Evolutionary conservation across 2,329 filamentous ascomycete species (phyloP), one percentile per base, ranked within the genome.

Genomic region (Hirsutella minnesotensis): DNA sequence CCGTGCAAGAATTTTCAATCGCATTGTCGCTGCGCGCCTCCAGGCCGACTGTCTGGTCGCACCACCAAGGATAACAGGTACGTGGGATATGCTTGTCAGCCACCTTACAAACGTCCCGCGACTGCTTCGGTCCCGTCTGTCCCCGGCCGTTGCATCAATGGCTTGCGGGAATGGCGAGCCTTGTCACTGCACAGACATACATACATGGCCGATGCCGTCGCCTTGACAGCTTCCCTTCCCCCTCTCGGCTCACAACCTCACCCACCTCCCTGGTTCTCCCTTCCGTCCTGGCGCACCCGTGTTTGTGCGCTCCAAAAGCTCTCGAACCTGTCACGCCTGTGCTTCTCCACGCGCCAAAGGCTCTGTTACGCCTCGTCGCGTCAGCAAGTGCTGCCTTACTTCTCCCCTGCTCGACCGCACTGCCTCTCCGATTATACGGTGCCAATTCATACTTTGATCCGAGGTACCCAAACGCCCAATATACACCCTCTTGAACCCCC

Each of bases 401-500:
- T 40, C 46, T 44, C 41, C 44, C 31, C 27, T 41, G 35, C 41
- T 35, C 16, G 19, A 22, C 27, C 15, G 29, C 15, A 29, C 22
- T 33, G 18, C 22, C 18, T 35, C 12, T 22, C 21, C 20, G 27
- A 18, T 19, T 33, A 7, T 34, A 7, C 33, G 29, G 8, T 18
- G 16, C 16, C 33, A 13, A n/a, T n/a, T 34, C 33, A 34, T 16
- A 34, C 33, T 18, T 18, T 31, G 13, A 35, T 35, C 15, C 38
- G 33, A 43, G 40, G 40, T 43, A 45, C 44, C 44, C 45, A 52
- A 45, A 49, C 58, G 48, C 53, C 51, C 45, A 47, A 48, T 53
- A 51, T 44, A 46, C 46, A 42, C 46, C 47, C 46, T 48, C 45
- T 27, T 27, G 24, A 27, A 12, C 39, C 38, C 44, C 42, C 20